Evolutionary conservation across 2,329 filamentous ascomycete genomes (phyloP).

Genomic region (Tolypocladium pustulatum): DNA sequence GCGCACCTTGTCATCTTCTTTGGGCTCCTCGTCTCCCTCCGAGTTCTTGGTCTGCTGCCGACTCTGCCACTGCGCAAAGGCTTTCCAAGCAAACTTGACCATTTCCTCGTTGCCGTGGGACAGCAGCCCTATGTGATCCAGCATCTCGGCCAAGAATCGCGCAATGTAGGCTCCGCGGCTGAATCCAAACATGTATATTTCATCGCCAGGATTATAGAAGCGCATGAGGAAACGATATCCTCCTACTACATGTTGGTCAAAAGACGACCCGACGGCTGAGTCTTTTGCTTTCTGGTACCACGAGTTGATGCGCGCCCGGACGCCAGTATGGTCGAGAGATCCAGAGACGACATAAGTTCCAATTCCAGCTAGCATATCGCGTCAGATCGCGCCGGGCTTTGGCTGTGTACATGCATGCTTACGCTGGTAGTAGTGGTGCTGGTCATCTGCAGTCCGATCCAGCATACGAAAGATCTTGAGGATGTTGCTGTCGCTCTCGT

Average conservation of each 20-base stretch:
- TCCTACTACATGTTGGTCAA: constrained; percentile 73
- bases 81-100: constrained; percentile 76
- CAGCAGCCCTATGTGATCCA: constrained; percentile 71
- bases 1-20: constrained; percentile 21
- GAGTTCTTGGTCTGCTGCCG: constrained; percentile 36
- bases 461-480: constrained; percentile 63
- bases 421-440: constrained; percentile 57
- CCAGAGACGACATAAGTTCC: constrained; percentile 60
- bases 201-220: constrained; percentile 53
- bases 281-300: constrained; percentile 69
- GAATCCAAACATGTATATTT: constrained; percentile 67
- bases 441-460: constrained; percentile 49
- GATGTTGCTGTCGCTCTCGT: constrained; percentile 55
- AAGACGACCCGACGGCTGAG: constrained; percentile 68
- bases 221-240: constrained; percentile 74
- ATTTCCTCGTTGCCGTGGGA: constrained; percentile 79
- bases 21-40: constrained; percentile 30
- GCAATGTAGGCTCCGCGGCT: constrained; percentile 64
- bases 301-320: constrained; percentile 46
- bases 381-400: not conserved
- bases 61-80: constrained; percentile 63
- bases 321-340: constrained; percentile 46
- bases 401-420: constrained; percentile 11
- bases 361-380: constrained; percentile 44
- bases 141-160: constrained; percentile 71